Conservation (phyloP, 1,284 basidiomycete genomes). For the Puccinia polysora region DNA sequence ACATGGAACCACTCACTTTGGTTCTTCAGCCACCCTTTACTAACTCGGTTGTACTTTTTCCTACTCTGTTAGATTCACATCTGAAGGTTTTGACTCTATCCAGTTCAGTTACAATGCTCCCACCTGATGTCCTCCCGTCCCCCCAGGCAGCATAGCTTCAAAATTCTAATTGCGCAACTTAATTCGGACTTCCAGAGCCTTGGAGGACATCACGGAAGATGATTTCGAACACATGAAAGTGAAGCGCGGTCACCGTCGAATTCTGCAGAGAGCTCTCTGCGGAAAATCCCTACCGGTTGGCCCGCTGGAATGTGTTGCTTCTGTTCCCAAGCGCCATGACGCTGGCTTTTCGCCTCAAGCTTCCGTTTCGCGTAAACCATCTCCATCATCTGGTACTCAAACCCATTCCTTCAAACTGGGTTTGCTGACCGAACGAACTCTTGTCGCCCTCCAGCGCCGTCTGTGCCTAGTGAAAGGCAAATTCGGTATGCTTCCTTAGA, state of each 20-base stretch:
- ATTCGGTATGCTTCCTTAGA: neutral
- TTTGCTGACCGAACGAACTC: too few species aligned
- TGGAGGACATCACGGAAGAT: constrained; percentile 41
- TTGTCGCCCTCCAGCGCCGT: neutral
- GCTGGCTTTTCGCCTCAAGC: neutral
- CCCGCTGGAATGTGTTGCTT: neutral
- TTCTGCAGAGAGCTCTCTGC: constrained; percentile 35
- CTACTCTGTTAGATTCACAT: constrained; percentile 16
- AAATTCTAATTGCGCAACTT: constrained; percentile 1
- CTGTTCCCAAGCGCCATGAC: neutral
- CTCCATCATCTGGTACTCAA: neutral
- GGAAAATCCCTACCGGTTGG: neutral
- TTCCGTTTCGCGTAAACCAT: constrained; percentile 1
- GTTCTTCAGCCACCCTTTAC: neutral
- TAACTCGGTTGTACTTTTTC: constrained; percentile 4
- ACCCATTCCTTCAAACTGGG: neutral
- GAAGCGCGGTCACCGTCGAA: constrained; percentile 37
- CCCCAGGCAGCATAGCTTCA: too few species aligned
- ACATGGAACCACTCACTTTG: neutral
- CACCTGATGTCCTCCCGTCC: too few species aligned
- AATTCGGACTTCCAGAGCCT: constrained; percentile 10
- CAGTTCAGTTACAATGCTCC: neutral
- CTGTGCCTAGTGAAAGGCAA: neutral
- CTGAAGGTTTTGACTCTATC: constrained; percentile 34
- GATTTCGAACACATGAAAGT: constrained; percentile 38